A percentile compares a stretch with the other conserved stretches of the same genome.
Evolutionary conservation across 306 rosid genomes (phyloP).

Genomic region (Luffa aegyptiaca): DNA sequence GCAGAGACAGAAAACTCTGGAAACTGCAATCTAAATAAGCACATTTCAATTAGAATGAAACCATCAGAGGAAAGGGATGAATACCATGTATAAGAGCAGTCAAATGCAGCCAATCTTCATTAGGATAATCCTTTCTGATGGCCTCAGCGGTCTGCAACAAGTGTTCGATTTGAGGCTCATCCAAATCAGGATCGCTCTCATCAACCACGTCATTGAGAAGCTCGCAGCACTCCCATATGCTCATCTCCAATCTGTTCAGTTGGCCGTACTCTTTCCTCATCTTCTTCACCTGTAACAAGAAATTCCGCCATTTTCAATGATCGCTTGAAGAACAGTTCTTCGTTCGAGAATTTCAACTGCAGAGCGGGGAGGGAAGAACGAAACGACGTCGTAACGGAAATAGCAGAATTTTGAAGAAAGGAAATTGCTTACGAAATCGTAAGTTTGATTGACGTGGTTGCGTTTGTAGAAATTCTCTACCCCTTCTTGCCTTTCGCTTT

Average conservation of each 20-base stretch:
- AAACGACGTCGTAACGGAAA: neutral
- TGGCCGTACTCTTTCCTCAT: conserved; percentile 61
- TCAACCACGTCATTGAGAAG: conserved; percentile 71
- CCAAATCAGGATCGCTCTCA: conserved; percentile 83
- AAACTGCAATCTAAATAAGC: neutral
- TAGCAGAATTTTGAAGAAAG: neutral
- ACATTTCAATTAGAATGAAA: neutral
- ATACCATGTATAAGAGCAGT: conserved; percentile 80
- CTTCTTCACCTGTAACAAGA: conserved; percentile 41
- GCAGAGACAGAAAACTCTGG: neutral
- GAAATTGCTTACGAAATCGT: conserved; percentile 45
- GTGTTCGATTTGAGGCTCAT: conserved; percentile 71
- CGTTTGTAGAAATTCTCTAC: conserved; percentile 56
- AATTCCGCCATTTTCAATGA: neutral
- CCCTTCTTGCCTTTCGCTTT: conserved; percentile 50
- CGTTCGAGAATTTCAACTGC: neutral
- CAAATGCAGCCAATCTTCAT: conserved; percentile 76
- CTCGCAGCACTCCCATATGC: conserved; percentile 84
- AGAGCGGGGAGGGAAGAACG: neutral
- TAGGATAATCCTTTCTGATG: conserved; percentile 57
- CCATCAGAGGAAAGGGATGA: neutral
- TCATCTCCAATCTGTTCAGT: conserved; percentile 63
- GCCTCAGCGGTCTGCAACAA: conserved; percentile 83
- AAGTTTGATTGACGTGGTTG: conserved; percentile 55
- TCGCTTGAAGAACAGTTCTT: neutral